phyloP scores from a whole-genome alignment of 1,139 yeast species.

The Yamadazyma atlantica region DNA sequence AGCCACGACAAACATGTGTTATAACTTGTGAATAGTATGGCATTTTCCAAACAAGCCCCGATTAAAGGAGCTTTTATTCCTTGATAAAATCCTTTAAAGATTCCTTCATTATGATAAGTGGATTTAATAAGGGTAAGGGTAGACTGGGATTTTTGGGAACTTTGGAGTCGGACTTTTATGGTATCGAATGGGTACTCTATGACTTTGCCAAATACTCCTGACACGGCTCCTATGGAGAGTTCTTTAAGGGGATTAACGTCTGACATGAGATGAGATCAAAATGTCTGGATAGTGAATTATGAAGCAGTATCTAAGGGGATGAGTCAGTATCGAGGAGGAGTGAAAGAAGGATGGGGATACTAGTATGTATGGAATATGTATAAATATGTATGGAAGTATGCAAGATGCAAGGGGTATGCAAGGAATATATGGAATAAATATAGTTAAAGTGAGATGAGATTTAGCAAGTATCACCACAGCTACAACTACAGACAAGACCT shows the following conservation, averaged over 20 bases:
- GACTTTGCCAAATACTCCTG: conserved; percentile 83
- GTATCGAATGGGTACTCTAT: conserved; percentile 94
- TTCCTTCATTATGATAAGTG: conserved; percentile 68
- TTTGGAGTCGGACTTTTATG: conserved; percentile 82
- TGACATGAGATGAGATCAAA: not conserved
- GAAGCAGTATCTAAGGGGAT: no score
- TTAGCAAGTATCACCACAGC: no score
- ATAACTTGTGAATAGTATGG: conserved; percentile 54
- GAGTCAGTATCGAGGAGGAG: no score
- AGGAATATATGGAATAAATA: no score
- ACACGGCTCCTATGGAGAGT: conserved; percentile 46
- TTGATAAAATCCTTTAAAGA: conserved; percentile 47
- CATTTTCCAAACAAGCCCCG: conserved; percentile 88
- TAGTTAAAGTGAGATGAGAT: no score
- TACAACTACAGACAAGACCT: no score
- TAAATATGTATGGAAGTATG: no score
- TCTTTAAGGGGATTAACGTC: conserved; percentile 30
- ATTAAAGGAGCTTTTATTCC: conserved; percentile 79
- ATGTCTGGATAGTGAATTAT: no score
- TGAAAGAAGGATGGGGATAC: no score
- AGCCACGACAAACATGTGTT: conserved; percentile 70
- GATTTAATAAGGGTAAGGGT: conserved; percentile 60
- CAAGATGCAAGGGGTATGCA: no score
- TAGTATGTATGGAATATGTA: no score
- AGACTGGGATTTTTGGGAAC: conserved; percentile 44